Conservation (phyloP, 2,329 filamentous ascomycete species). For the Aspergillus versicolor region DNA sequence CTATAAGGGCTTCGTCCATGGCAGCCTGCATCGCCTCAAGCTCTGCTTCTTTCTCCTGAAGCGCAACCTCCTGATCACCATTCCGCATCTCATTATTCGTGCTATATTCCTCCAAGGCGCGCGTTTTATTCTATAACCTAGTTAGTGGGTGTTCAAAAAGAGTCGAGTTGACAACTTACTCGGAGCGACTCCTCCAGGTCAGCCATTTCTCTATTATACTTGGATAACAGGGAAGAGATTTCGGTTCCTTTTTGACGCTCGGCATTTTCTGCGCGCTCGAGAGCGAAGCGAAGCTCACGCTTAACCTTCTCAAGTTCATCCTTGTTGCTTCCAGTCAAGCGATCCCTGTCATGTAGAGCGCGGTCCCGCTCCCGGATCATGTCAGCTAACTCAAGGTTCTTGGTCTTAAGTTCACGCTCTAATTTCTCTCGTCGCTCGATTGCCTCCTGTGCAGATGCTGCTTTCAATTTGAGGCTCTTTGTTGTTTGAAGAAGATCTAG, state of each 20-base stretch:
- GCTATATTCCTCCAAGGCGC: slow-evolving; percentile 79
- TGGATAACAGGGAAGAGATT: slow-evolving; percentile 87
- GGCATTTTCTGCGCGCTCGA: slow-evolving; percentile 87
- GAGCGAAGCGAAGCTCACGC: slow-evolving; percentile 86
- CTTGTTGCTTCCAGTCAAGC: slow-evolving; percentile 78
- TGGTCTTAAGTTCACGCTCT: slow-evolving; percentile 96
- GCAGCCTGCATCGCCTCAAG: slow-evolving; percentile 97
- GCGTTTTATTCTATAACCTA: slow-evolving; percentile 70
- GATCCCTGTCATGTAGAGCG: slow-evolving; percentile 88
- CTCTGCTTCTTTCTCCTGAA: slow-evolving; percentile 95
- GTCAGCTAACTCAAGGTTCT: slow-evolving; percentile 96
- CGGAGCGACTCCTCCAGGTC: slow-evolving; percentile 89
- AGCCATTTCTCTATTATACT: slow-evolving; percentile 96
- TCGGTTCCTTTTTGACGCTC: slow-evolving; percentile 94
- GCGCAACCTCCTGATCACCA: slow-evolving; percentile 78
- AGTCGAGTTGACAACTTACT: slow-evolving; percentile 27
- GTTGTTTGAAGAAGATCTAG: slow-evolving; percentile 93
- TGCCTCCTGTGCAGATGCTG: slow-evolving; percentile 92
- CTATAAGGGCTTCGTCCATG: slow-evolving; percentile 93
- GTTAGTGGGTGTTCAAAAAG: slow-evolving; percentile 11
- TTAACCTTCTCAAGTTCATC: slow-evolving; percentile 94
- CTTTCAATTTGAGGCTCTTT: slow-evolving; percentile 93
- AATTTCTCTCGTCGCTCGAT: slow-evolving; percentile 93
- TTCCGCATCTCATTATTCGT: slow-evolving; percentile 75
- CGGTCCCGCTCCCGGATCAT: slow-evolving; percentile 98